These are phyloP conservation scores for Pseudomonodictys pantanalensis DNA, from an alignment of 495 filamentous ascomycete genomes.

Conservation along the genomic window DNA sequence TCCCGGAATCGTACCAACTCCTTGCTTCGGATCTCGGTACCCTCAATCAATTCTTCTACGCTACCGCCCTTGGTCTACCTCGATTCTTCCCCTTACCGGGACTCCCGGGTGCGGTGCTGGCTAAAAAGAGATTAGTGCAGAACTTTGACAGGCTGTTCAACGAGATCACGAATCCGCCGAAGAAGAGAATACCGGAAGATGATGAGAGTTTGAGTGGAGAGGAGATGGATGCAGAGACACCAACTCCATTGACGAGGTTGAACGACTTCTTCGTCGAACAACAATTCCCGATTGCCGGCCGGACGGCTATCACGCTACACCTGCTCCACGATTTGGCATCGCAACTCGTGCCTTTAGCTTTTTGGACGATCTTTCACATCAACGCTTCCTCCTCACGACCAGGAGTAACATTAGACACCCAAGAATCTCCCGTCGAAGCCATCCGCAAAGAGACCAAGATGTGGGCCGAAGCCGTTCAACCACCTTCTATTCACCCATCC, in stretches of 20 bases:
- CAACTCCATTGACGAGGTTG: constrained; percentile 19
- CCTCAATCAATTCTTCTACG: constrained; percentile 54
- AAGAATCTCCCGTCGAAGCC: constrained; percentile 38
- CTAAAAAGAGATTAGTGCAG: constrained; percentile 51
- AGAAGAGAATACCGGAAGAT: constrained; percentile 22
- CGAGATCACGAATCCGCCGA: constrained; percentile 31
- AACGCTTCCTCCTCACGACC: constrained; percentile 26
- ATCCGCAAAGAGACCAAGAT: constrained; percentile 54
- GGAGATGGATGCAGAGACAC: constrained; percentile 24
- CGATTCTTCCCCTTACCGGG: constrained; percentile 52
- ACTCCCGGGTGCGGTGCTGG: constrained; percentile 51
- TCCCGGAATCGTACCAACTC: constrained; percentile 55
- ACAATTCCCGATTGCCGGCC: constrained; percentile 17
- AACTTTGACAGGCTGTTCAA: constrained; percentile 49
- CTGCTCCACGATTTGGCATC: constrained; percentile 56
- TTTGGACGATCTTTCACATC: constrained; percentile 58
- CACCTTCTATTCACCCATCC: constrained; percentile 50
- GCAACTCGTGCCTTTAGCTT: constrained; percentile 52
- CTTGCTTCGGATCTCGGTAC: constrained; percentile 54
- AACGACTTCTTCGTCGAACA: constrained; percentile 16
- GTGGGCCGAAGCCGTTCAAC: constrained; percentile 47
- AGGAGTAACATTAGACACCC: not conserved
- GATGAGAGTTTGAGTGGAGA: constrained; percentile 25
- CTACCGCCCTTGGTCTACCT: constrained; percentile 52
- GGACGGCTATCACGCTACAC: constrained; percentile 33